Evolutionary conservation across 139 green algal species (phyloP), one percentile per base, ranked within the genome.

Genomic region (Chlorella ohadii): DNA sequence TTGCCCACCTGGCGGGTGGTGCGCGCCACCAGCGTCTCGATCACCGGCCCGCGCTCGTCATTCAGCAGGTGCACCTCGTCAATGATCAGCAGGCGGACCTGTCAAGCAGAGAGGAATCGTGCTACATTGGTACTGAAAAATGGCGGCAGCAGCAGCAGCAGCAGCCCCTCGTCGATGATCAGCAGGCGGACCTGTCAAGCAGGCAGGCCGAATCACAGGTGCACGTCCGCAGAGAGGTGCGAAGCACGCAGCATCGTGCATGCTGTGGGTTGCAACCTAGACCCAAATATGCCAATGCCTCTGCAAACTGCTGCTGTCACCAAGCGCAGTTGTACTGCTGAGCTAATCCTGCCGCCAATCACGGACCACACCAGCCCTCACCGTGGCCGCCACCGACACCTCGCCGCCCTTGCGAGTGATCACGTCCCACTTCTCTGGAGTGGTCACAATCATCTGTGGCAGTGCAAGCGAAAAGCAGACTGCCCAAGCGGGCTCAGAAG

Each of bases 351-450:
- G n/a, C n/a, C n/a, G n/a, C n/a, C n/a, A n/a, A n/a, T n/a, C n/a
- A n/a, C n/a, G n/a, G n/a, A 22, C 51, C 51, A 59, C 9, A 13
- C 51, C 15, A 23, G 2, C 12, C 2, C 51, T 59, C 28, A 99
- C 96, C 6, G 94, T 78, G 9, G 91, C 87, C 20, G 93, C 90
- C 63, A 98, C 88, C 5, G 82, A 56, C 73, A 96, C 92, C 77
- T 97, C 90, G 36, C 93, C 91, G 70, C 95, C 93, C 91, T 99
- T 99, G 68, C 97, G 92, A 13, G 97, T 99, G 82, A 99, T 98
- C n/a, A 99, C 97, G 84, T 99, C 97, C 97, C 97, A 99, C 89
- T 99, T 99, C 92, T 99, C 97, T 7, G 97, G 97, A 5, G 97
- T 99, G 25, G 97, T 99, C 44, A 99, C 96, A 72, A 99, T 99